Percentiles rank a stretch among this genome's conserved stretches.
Conservation (phyloP, 2,329 filamentous ascomycete genomes). For the Fusarium lateritium region DNA sequence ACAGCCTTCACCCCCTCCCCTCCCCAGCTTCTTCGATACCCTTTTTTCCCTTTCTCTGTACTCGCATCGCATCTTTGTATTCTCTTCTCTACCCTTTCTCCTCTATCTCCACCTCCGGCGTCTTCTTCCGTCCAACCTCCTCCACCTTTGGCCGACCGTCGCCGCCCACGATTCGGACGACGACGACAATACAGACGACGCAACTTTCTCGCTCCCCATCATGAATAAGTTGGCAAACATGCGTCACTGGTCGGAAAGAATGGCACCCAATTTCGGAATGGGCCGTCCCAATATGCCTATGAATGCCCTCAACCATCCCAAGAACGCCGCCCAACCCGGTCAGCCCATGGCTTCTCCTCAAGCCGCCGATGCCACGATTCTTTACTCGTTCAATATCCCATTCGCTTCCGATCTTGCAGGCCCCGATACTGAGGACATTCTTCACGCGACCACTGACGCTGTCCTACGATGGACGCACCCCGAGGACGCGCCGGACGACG, state of each 20-base stretch:
- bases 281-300: slow-evolving; percentile 71
- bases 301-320: slow-evolving; percentile 70
- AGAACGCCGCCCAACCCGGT: slow-evolving; percentile 66
- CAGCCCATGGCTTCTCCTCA: slow-evolving; percentile 77
- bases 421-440: slow-evolving; percentile 93
- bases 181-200: slow-evolving; percentile 44
- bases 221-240: slow-evolving; percentile 82
- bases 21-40: slow-evolving; percentile 46
- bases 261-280: slow-evolving; percentile 78
- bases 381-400: slow-evolving; percentile 97
- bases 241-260: slow-evolving; percentile 80
- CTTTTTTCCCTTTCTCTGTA: slow-evolving; percentile 43
- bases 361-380: slow-evolving; percentile 82
- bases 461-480: slow-evolving; percentile 95
- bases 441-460: slow-evolving; percentile 91
- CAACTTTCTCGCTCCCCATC: slow-evolving; percentile 54
- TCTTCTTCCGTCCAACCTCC: slow-evolving; percentile 41
- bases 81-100: slow-evolving; percentile 35
- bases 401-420: slow-evolving; percentile 94
- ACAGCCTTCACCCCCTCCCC: slow-evolving; percentile 26
- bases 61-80: slow-evolving; percentile 41
- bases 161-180: slow-evolving; percentile 49
- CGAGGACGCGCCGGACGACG: slow-evolving; percentile 85
- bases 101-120: slow-evolving; percentile 38
- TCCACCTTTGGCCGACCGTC: slow-evolving; percentile 48